Base-by-base conservation (phyloP, 345 rosid species). In the thale cress (Arabidopsis thaliana) region DNA sequence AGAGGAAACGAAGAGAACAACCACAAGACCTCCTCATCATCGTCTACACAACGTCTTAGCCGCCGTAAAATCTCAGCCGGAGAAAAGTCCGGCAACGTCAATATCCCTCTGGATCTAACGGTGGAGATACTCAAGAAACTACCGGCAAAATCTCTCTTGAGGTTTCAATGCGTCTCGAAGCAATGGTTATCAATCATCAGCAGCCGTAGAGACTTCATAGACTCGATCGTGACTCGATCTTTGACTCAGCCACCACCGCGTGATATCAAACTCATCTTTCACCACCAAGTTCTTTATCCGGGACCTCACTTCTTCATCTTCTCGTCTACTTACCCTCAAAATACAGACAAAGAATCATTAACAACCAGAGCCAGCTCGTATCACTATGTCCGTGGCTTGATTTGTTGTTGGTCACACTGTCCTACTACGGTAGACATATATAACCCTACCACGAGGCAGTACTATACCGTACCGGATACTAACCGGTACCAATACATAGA, bases 81-180 rank as follows among this genome's bases (percentile, higher is more conserved):
- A 28, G 32, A 28, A 28, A 28, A 28, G 32, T 28, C n/a, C 46
- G 14, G 0, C 16, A 24, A 56, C 7, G 33, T 20, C 48, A 10
- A 40, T 12, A 60, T 60, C 3, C 65, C 65, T 40, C 9, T 60
- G 2, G 49, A 60, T 40, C 12, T 61, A 61, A 13, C 10, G 49
- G 49, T 61, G 49, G 66, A 23, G 34, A 61, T 61, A 61, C 49
- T 40, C 3, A 60, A 60, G 33, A 60, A 60, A 24, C 49, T 60
- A 2, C 49, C 65, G 20, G 3, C 49, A 3, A 60, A 60, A 14
- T 60, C 65, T 11, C 34, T 61, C 0, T 2, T 61, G 20, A 61
- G 49, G 66, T 40, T 40, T 9, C 49, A 0, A 23, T 61, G 34
- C 49, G 48, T 40, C 9, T 60, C 65, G 25, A 58, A 58, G 44